Percentiles rank a stretch among this genome's conserved stretches.
Evolutionary conservation across 768 basidiomycete genomes (phyloP).

Genomic region (Leccinum boreale): DNA sequence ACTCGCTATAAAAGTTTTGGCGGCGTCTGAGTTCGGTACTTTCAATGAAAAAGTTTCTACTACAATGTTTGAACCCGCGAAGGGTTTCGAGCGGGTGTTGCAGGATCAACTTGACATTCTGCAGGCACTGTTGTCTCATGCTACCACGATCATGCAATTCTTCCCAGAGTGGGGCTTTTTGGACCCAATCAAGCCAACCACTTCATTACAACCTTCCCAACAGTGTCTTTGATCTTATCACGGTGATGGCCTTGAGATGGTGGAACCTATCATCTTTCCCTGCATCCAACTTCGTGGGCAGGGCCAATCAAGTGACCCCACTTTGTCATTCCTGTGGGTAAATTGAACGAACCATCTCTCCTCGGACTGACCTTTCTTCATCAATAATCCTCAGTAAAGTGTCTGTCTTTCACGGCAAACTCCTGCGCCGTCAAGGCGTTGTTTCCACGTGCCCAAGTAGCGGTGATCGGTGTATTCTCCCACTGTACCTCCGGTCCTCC

Average conservation of each 20-base stretch:
- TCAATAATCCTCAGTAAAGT: neutral
- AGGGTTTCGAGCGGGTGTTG: slow-evolving; percentile 3
- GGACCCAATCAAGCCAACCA: neutral
- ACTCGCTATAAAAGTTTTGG: neutral
- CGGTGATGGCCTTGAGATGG: neutral
- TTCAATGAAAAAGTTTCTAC: no score
- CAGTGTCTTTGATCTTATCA: neutral
- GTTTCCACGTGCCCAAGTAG: neutral
- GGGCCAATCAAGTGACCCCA: neutral
- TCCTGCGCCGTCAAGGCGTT: neutral
- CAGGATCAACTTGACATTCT: neutral
- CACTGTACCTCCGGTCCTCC: neutral
- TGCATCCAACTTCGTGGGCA: neutral
- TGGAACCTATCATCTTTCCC: neutral
- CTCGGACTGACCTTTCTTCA: neutral
- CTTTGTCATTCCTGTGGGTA: neutral
- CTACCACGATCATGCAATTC: neutral
- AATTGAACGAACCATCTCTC: neutral
- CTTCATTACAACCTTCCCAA: no score
- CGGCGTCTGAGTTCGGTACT: neutral
- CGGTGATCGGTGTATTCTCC: neutral
- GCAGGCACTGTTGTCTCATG: neutral
- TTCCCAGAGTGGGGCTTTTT: neutral
- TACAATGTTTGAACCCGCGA: slow-evolving; percentile 1
- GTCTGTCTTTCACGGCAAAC: neutral